Conservation (phyloP, 2,329 filamentous ascomycete species). For the Tolypocladium amazonense region DNA sequence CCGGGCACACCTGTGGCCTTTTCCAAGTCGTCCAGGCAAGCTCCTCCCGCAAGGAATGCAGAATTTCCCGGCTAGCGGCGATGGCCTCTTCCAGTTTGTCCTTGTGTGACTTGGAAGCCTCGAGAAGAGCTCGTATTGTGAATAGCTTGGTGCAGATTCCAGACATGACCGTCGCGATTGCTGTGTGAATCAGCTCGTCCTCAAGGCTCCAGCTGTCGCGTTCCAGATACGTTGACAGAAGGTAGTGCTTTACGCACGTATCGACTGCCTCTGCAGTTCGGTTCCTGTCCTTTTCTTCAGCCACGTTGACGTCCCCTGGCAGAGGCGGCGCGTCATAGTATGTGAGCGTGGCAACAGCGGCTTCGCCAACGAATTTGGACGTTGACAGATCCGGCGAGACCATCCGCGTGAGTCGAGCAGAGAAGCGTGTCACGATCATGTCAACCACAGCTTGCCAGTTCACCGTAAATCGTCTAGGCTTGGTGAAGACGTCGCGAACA, state of each 20-base stretch:
- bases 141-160: constrained; percentile 26
- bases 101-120: background rate
- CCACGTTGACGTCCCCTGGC: constrained; percentile 9
- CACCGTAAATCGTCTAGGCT: constrained; percentile 19
- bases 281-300: constrained; percentile 10
- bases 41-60: constrained; percentile 29
- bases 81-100: constrained; percentile 7
- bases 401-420: constrained; percentile 37
- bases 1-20: constrained; percentile 38
- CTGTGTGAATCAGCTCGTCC: constrained; percentile 34
- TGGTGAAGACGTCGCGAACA: constrained; percentile 29
- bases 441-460: constrained; percentile 61
- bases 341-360: constrained; percentile 10
- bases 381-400: constrained; percentile 14
- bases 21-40: constrained; percentile 53
- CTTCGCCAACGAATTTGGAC: constrained; percentile 14
- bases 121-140: background rate
- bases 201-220: constrained; percentile 21
- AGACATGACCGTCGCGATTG: constrained; percentile 26
- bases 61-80: constrained; percentile 6
- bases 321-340: constrained; percentile 25
- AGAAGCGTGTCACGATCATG: constrained; percentile 53
- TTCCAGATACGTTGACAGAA: constrained; percentile 17
- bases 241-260: constrained; percentile 36
- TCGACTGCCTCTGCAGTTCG: constrained; percentile 25